Conservation (phyloP, 73 alveolate species). For the Blepharisma japonicum region DNA sequence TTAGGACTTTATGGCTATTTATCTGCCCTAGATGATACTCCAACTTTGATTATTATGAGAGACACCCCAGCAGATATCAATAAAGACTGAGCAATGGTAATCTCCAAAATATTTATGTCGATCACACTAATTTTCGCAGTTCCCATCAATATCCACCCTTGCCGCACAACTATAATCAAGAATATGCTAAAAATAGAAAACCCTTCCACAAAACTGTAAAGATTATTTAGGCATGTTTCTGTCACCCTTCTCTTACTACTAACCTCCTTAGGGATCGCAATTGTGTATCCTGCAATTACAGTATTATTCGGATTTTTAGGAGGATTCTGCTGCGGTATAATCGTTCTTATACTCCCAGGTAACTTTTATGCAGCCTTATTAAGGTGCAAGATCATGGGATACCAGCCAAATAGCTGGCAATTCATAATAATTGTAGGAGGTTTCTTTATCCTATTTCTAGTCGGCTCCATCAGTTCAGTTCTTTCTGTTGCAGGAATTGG, state of each 20-base stretch:
- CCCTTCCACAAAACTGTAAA: not conserved
- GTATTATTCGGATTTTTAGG: not conserved
- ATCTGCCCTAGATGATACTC: slow-evolving; percentile 1
- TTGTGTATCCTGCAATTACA: not conserved
- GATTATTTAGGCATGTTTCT: not conserved
- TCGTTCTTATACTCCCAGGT: not conserved
- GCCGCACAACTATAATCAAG: not conserved
- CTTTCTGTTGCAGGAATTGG: too few species aligned
- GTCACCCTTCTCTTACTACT: not conserved
- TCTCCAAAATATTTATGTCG: not conserved
- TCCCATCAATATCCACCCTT: not conserved
- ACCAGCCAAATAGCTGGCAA: too few species aligned
- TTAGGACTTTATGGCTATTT: not conserved
- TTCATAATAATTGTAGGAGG: too few species aligned
- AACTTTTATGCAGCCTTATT: not conserved
- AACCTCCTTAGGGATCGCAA: not conserved
- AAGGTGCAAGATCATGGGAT: not conserved
- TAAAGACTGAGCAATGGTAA: not conserved
- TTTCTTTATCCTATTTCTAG: too few species aligned
- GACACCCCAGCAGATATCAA: slow-evolving; percentile 3
- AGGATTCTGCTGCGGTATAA: not conserved
- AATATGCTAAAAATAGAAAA: not conserved
- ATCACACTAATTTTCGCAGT: not conserved
- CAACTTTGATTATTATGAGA: not conserved
- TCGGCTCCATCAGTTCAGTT: too few species aligned